Conservation (phyloP, 2,329 filamentous ascomycete genomes). For the Penicillium sp. region DNA sequence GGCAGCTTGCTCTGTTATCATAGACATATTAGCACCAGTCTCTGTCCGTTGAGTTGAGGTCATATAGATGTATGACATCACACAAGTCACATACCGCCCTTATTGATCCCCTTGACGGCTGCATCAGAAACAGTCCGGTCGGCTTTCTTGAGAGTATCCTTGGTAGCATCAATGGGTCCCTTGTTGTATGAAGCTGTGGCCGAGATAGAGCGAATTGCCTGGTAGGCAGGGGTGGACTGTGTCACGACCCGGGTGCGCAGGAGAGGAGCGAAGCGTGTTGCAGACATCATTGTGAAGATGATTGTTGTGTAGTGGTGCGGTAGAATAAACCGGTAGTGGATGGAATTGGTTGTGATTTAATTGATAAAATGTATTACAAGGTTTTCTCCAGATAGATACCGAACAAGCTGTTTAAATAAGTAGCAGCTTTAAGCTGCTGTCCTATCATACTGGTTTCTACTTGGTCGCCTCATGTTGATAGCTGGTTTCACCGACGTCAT, state of each 20-base stretch:
- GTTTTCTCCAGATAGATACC: background rate
- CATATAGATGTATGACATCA: background rate
- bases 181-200: conserved; percentile 52
- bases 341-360: background rate
- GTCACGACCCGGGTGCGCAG: conserved; percentile 20
- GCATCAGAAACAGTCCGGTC: conserved; percentile 57
- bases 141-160: conserved; percentile 58
- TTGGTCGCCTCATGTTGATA: conserved; percentile 3
- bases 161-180: conserved; percentile 54
- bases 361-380: background rate
- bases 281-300: conserved; percentile 19
- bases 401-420: background rate
- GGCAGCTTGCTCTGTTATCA: conserved; percentile 50
- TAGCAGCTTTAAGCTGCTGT: conserved; percentile 6
- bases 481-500: conserved; percentile 22
- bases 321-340: background rate
- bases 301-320: background rate
- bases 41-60: background rate
- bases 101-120: conserved; percentile 62
- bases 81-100: conserved; percentile 52
- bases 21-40: conserved; percentile 1
- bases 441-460: conserved; percentile 11
- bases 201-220: conserved; percentile 46
- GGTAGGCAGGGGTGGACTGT: conserved; percentile 16
- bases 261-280: conserved; percentile 34